These are phyloP conservation scores for Parasitella parasitica DNA, from an alignment of 371 early-diverging fungal genomes.

Conservation along the genomic window DNA sequence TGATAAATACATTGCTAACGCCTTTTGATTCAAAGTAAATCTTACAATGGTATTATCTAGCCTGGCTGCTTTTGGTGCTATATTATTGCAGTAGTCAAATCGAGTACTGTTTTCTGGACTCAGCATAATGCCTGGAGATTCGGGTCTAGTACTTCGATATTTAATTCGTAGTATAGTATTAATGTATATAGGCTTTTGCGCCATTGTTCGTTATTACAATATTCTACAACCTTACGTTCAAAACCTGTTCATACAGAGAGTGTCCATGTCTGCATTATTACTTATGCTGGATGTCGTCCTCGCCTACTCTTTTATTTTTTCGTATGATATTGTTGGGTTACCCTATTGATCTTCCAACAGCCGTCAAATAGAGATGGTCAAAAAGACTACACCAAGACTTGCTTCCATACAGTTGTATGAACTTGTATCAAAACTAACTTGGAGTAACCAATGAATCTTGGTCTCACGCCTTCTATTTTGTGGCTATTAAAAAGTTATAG, in stretches of 20 bases:
- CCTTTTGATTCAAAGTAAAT: constrained; percentile 73
- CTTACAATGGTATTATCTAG: constrained; percentile 76
- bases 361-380: too few relatives aligned
- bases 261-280: constrained; percentile 73
- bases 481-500: too few relatives aligned
- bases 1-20: constrained; percentile 71
- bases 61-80: constrained; percentile 59
- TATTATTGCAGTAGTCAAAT: constrained; percentile 25
- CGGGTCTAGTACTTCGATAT: too few relatives aligned
- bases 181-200: constrained; percentile 66
- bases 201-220: constrained; percentile 87
- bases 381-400: constrained; percentile 35
- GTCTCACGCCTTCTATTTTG: too few relatives aligned
- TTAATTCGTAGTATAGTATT: too few relatives aligned
- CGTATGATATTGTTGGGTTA: constrained; percentile 67
- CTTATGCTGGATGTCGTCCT: constrained; percentile 84
- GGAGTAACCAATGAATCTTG: too few relatives aligned
- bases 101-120: constrained; percentile 65
- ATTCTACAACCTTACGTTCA: constrained; percentile 66
- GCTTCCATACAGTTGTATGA: too few relatives aligned
- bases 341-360: too few relatives aligned
- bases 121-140: constrained; percentile 66
- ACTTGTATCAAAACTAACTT: too few relatives aligned
- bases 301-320: constrained; percentile 37
- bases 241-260: constrained; percentile 58